phyloP scores from a whole-genome alignment of 768 basidiomycete species.

The Leccinum longicurvipes region DNA sequence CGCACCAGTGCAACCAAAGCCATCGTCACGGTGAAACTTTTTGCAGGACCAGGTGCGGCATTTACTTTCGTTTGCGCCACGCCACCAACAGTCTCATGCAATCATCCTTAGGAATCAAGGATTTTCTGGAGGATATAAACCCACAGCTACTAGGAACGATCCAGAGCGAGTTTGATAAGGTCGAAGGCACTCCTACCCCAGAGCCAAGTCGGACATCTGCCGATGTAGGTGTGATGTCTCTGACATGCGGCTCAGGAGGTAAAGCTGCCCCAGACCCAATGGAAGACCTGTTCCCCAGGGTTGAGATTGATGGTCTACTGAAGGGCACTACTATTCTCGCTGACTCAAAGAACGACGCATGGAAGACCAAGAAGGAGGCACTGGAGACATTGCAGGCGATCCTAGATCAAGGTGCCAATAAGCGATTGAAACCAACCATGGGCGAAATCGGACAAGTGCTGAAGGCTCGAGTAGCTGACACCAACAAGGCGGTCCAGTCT shows the following conservation, averaged over 20 bases:
- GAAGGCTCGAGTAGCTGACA: constrained; percentile 85
- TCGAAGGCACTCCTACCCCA: constrained; percentile 71
- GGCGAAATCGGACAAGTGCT: constrained; percentile 89
- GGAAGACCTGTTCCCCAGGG: constrained; percentile 93
- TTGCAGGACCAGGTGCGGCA: constrained; percentile 78
- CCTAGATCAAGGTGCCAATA: constrained; percentile 88
- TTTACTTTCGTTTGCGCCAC: not conserved
- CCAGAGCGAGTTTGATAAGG: constrained; percentile 88
- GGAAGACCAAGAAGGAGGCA: constrained; percentile 97
- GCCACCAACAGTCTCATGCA: not conserved
- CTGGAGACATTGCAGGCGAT: constrained; percentile 79
- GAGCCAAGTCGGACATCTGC: constrained; percentile 74
- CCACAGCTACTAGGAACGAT: constrained; percentile 92
- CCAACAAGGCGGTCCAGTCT: constrained; percentile 90
- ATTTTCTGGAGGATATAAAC: constrained; percentile 91
- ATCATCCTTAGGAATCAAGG: constrained; percentile 71
- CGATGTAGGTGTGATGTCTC: constrained; percentile 59
- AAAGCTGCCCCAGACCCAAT: constrained; percentile 60
- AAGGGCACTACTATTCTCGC: constrained; percentile 79
- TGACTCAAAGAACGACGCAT: constrained; percentile 88
- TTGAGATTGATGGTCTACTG: constrained; percentile 85
- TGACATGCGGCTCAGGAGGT: constrained; percentile 40
- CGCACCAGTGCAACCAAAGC: constrained; percentile 92
- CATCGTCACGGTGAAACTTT: constrained; percentile 86
- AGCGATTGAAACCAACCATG: constrained; percentile 87